phyloP scores from a whole-genome alignment of 331 rosid species.

The Acacia pycnantha region DNA sequence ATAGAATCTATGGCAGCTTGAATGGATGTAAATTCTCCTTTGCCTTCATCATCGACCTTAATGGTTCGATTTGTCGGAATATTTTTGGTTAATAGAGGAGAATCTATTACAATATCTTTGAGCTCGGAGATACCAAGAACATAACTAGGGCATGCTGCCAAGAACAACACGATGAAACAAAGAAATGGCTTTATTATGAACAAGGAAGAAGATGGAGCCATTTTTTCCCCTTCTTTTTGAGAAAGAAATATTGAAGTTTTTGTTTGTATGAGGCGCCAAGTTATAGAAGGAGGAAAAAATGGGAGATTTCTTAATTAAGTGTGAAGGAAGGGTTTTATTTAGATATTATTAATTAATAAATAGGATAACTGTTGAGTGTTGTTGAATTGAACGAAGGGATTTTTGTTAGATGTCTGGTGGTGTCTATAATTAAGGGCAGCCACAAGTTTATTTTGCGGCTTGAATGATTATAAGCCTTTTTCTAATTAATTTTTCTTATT shows the following conservation, averaged over 20 bases:
- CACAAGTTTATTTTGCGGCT: conserved; percentile 40
- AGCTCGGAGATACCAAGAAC: background rate
- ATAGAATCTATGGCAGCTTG: conserved; percentile 62
- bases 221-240: background rate
- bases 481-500: background rate
- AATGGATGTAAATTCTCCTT: conserved; percentile 59
- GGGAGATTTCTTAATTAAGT: background rate
- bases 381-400: conserved; percentile 18
- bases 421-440: conserved; percentile 41
- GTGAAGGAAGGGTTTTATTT: background rate
- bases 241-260: background rate
- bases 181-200: conserved; percentile 4
- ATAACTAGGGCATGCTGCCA: conserved; percentile 11
- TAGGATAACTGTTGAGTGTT: conserved; percentile 24
- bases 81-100: background rate
- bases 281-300: background rate
- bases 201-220: conserved; percentile 7
- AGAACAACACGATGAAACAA: conserved; percentile 22
- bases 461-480: background rate
- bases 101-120: background rate
- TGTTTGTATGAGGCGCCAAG: background rate
- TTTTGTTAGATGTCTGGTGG: conserved; percentile 20
- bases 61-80: conserved; percentile 20
- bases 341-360: background rate
- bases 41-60: conserved; percentile 55